Evolutionary conservation across 306 rosid genomes (phyloP).

Genomic region (Malus orientalis): DNA sequence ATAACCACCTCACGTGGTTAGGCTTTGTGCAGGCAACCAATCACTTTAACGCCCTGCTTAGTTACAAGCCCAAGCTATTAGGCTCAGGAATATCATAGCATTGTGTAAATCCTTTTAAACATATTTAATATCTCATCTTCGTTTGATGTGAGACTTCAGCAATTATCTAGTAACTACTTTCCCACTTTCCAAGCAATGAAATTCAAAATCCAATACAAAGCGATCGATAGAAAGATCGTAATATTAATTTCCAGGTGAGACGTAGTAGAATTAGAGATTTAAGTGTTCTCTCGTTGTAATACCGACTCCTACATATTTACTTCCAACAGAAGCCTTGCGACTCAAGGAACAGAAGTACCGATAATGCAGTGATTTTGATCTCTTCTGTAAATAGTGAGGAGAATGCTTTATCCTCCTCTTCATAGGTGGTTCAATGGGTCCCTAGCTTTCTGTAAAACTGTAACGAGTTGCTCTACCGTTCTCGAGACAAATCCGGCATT

Average conservation of each 20-base stretch:
- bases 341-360: neutral
- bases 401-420: neutral
- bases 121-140: no score
- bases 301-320: neutral
- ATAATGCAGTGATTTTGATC: neutral
- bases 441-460: slow-evolving; percentile 20
- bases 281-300: no score
- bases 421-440: neutral
- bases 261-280: neutral
- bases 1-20: no score
- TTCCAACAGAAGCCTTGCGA: no score
- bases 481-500: slow-evolving; percentile 31
- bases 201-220: no score
- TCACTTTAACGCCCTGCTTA: no score
- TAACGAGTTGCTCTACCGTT: slow-evolving; percentile 53
- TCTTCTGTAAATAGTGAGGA: neutral
- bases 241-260: neutral
- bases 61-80: rapidly evolving
- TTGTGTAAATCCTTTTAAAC: neutral
- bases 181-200: neutral
- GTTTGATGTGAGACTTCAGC: neutral
- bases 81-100: neutral
- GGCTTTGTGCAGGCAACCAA: rapidly evolving
- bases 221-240: neutral
- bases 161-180: neutral